phyloP scores from a whole-genome alignment of 2,329 filamentous ascomycete genomes.

The Curvularia verruculosa region DNA sequence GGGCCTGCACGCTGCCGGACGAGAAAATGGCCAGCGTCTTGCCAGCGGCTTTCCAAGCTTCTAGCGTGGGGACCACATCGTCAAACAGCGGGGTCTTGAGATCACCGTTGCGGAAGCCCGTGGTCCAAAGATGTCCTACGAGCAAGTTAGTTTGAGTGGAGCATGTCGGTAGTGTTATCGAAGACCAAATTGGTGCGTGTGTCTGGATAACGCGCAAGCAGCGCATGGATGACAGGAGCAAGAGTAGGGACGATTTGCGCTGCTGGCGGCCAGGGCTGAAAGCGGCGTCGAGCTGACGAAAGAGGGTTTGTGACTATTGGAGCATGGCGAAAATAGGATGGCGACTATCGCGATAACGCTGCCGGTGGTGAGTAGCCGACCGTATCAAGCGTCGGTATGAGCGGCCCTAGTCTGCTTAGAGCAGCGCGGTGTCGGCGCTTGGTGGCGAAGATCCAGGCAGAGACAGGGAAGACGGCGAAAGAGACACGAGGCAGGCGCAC shows the following conservation, averaged over 20 bases:
- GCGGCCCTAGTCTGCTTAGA: constrained; percentile 26
- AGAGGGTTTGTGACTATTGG: constrained; percentile 19
- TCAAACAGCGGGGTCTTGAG: constrained; percentile 75
- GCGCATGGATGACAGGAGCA: neutral
- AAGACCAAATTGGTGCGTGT: constrained; percentile 9
- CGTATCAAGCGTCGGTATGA: constrained; percentile 25
- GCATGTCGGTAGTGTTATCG: constrained; percentile 8
- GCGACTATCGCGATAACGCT: constrained; percentile 35
- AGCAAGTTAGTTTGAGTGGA: constrained; percentile 29
- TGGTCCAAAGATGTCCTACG: constrained; percentile 72
- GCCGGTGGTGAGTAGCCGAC: constrained; percentile 27
- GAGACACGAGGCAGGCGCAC: neutral
- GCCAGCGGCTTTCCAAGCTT: constrained; percentile 62
- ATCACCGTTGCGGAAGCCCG: constrained; percentile 72
- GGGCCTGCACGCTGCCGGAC: constrained; percentile 78
- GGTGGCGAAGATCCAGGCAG: constrained; percentile 25
- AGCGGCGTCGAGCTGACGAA: constrained; percentile 17
- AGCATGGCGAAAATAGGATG: constrained; percentile 26
- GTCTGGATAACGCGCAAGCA: constrained; percentile 6
- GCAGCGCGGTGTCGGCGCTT: constrained; percentile 30
- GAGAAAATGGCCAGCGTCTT: constrained; percentile 76
- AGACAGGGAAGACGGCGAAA: constrained; percentile 2
- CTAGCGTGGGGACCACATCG: constrained; percentile 71
- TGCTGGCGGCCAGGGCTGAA: neutral
- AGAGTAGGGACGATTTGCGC: constrained; percentile 10